Evolutionary conservation across 805 yeast species (phyloP), one percentile per base, ranked within the genome.

Genomic region (Saccharomycopsis sp.): DNA sequence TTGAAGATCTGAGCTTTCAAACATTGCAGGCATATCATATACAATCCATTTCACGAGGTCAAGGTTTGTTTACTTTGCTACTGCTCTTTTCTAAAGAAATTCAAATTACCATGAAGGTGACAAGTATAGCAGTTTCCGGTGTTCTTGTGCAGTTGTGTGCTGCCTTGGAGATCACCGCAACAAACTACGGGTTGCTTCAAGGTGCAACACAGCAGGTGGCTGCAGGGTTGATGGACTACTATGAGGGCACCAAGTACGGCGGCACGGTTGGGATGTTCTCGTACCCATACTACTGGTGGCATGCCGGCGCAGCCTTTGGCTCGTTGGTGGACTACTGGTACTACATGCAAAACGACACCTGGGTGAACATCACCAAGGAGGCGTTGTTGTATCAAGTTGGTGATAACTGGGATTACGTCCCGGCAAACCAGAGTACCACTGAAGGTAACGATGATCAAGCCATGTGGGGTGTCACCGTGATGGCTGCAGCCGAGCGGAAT

Each of bases 401-500:
- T 36, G 73, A 71, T 8, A 68, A 77, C 56, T 64, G 75, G 63
- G 80, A 89, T 61, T 92, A 77, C 60, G 77, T 89, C 60, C 96
- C 96, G 4, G 64, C 76, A 46, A 85, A 86, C 59, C 95, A 88
- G 61, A 75, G 88, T 8, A 77, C 87, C 26, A 83, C 95, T 2
- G 96, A 89, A 62, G 98, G 97, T 54, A 89, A 89, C 57, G 98
- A 89, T 68, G 97, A 89, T 66, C 97, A 89, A 64, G 95, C 84
- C 2, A 86, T 89, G 59, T 89, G 97, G 97, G 97, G 95, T 4
- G 67, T 92, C 46, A 81, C 94, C 1, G 94, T 77, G 3, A 85
- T 89, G 81, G 78, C 75, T 21, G 96, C 96, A 1, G 94, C 94
- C 0, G 97, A 89, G 59, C 69, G 80, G 56, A 85, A 85, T 61